phyloP scores from a whole-genome alignment of 768 basidiomycete species.

The Chiua virens region DNA sequence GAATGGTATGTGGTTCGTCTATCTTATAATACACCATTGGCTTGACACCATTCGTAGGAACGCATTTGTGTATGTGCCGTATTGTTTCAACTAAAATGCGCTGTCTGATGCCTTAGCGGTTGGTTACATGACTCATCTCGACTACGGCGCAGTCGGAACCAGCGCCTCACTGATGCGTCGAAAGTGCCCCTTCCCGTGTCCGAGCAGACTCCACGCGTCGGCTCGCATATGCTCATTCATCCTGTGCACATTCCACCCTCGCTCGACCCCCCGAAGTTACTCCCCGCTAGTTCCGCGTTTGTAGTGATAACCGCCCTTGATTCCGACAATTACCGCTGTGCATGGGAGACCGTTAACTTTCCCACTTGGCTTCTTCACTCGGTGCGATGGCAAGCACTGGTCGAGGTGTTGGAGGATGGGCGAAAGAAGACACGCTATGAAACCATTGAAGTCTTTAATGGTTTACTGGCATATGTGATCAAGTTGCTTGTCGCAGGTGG shows the following conservation, averaged over 20 bases:
- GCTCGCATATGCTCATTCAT: conserved; percentile 45
- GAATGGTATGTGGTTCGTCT: conserved; percentile 49
- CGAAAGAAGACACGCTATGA: conserved; percentile 59
- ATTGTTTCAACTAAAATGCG: neutral
- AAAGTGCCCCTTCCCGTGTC: conserved; percentile 36
- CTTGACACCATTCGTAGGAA: conserved; percentile 46
- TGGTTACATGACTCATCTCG: neutral
- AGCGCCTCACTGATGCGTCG: conserved; percentile 44
- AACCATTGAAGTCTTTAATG: conserved; percentile 59
- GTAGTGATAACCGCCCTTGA: conserved; percentile 52
- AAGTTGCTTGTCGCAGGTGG: conserved; percentile 43
- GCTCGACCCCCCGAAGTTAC: conserved; percentile 37
- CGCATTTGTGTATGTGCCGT: conserved; percentile 56
- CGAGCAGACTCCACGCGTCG: conserved; percentile 51
- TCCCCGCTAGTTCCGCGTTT: conserved; percentile 41
- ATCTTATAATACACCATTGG: neutral
- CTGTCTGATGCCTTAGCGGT: neutral
- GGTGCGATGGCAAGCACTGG: conserved; percentile 65
- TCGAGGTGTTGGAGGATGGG: conserved; percentile 44
- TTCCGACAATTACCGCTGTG: conserved; percentile 50
- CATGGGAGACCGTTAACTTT: conserved; percentile 48
- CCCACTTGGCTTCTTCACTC: conserved; percentile 50
- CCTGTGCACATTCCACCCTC: conserved; percentile 63
- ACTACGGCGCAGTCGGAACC: conserved; percentile 43
- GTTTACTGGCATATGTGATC: conserved; percentile 54